phyloP scores from a whole-genome alignment of 371 early-diverging fungal genomes.

The Funneliformis caledonium region DNA sequence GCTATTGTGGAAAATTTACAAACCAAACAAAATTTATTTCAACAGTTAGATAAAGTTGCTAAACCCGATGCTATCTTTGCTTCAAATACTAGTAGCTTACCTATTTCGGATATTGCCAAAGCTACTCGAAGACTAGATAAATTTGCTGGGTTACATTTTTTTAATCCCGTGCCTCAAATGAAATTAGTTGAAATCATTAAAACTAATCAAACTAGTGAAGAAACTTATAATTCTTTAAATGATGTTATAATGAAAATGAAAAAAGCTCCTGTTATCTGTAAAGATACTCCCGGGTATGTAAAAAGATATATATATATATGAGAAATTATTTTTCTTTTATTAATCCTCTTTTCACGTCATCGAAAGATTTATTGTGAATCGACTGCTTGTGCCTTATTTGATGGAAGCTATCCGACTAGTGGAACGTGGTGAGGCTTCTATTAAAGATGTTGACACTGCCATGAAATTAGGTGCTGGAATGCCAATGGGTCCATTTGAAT shows the following conservation, averaged over 20 bases:
- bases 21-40: slow-evolving; percentile 83
- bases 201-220: slow-evolving; percentile 65
- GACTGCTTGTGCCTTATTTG: slow-evolving; percentile 95
- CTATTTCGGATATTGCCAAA: slow-evolving; percentile 82
- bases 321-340: slow-evolving; percentile 8
- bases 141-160: slow-evolving; percentile 94
- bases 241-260: slow-evolving; percentile 73
- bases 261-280: slow-evolving; percentile 92
- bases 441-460: slow-evolving; percentile 91
- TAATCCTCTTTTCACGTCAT: slow-evolving; percentile 3
- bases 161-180: slow-evolving; percentile 98
- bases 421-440: slow-evolving; percentile 89
- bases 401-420: slow-evolving; percentile 90
- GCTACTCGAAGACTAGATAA: slow-evolving; percentile 61
- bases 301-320: background rate
- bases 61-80: slow-evolving; percentile 79
- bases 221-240: slow-evolving; percentile 64
- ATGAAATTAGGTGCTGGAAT: slow-evolving; percentile 99
- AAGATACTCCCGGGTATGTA: slow-evolving; percentile 94
- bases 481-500: slow-evolving; percentile 97
- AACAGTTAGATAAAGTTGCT: slow-evolving; percentile 70
- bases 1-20: slow-evolving; percentile 95
- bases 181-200: slow-evolving; percentile 94
- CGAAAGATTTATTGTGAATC: slow-evolving; percentile 91
- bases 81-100: slow-evolving; percentile 92